phyloP scores from a whole-genome alignment of 257 asterid species.

The Jaltomata sinuosa region DNA sequence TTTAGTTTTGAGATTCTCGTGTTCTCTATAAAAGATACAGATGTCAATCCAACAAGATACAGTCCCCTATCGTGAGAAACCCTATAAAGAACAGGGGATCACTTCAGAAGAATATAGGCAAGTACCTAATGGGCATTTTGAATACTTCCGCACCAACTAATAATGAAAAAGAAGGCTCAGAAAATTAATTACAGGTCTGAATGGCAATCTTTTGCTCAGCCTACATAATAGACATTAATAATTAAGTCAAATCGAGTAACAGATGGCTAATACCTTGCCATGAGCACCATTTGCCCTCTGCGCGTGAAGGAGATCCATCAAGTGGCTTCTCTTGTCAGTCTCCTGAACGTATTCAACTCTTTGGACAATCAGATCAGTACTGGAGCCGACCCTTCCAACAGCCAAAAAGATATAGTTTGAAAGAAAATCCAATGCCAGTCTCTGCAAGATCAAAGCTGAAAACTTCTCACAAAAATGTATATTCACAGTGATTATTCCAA shows the following conservation, averaged over 20 bases:
- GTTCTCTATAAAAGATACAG: background rate
- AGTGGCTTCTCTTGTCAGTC: constrained; percentile 91
- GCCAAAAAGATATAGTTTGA: constrained; percentile 75
- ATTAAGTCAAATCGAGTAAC: background rate
- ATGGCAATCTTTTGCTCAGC: background rate
- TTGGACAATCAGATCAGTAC: constrained; percentile 92
- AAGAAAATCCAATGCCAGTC: constrained; percentile 83
- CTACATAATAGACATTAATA: background rate
- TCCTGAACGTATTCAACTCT: constrained; percentile 94
- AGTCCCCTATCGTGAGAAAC: background rate
- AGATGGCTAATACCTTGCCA: constrained; percentile 46
- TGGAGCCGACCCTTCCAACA: constrained; percentile 98
- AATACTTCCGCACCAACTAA: background rate
- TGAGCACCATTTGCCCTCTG: constrained; percentile 70
- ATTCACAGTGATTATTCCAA: background rate
- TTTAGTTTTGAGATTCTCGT: background rate
- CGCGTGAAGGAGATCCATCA: constrained; percentile 98
- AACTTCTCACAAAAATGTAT: constrained; percentile 6
- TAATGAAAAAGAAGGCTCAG: background rate
- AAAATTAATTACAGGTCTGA: background rate
- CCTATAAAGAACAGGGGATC: background rate
- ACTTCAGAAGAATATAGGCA: background rate
- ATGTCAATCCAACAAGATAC: background rate
- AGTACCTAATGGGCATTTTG: background rate
- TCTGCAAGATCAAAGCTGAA: constrained; percentile 43